A percentile compares a stretch with the other conserved stretches of the same genome.
These are phyloP conservation scores for Leucaena leucocephala DNA, from an alignment of 306 rosid genomes.

Conservation along the genomic window DNA sequence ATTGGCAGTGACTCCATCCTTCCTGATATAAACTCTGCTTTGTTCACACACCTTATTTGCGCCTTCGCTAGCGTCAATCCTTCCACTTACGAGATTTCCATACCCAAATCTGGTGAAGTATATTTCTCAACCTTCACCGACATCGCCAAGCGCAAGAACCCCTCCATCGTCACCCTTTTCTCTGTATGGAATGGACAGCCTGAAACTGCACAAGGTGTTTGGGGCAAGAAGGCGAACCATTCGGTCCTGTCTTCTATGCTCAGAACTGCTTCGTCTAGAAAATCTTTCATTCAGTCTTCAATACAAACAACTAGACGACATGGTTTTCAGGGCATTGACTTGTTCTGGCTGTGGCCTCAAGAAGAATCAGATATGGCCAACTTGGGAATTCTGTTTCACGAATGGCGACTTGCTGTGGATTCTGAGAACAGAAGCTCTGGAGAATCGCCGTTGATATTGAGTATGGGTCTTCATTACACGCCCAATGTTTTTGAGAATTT, in stretches of 20 bases:
- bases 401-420: slow-evolving; percentile 49
- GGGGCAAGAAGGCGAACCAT: slow-evolving; percentile 20
- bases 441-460: slow-evolving; percentile 42
- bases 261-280: slow-evolving; percentile 37
- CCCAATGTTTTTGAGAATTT: slow-evolving; percentile 26
- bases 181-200: slow-evolving; percentile 41
- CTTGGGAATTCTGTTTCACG: slow-evolving; percentile 46
- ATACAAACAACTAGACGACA: slow-evolving; percentile 38
- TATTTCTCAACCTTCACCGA: slow-evolving; percentile 44
- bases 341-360: slow-evolving; percentile 38
- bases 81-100: slow-evolving; percentile 36
- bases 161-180: slow-evolving; percentile 46
- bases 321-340: slow-evolving; percentile 59
- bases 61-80: slow-evolving; percentile 43
- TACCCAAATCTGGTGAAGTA: slow-evolving; percentile 32
- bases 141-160: slow-evolving; percentile 49
- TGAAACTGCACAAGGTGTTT: neutral
- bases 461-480: slow-evolving; percentile 43
- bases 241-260: slow-evolving; percentile 35
- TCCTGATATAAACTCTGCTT: slow-evolving; percentile 41
- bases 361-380: slow-evolving; percentile 35
- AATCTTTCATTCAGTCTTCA: slow-evolving; percentile 54
- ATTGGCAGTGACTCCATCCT: slow-evolving; percentile 33
- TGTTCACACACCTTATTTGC: slow-evolving; percentile 47
- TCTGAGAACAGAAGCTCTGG: slow-evolving; percentile 42